A percentile compares a stretch with the other conserved stretches of the same genome.
phyloP scores from a whole-genome alignment of 345 rosid genomes.

The Acer yangbiense region DNA sequence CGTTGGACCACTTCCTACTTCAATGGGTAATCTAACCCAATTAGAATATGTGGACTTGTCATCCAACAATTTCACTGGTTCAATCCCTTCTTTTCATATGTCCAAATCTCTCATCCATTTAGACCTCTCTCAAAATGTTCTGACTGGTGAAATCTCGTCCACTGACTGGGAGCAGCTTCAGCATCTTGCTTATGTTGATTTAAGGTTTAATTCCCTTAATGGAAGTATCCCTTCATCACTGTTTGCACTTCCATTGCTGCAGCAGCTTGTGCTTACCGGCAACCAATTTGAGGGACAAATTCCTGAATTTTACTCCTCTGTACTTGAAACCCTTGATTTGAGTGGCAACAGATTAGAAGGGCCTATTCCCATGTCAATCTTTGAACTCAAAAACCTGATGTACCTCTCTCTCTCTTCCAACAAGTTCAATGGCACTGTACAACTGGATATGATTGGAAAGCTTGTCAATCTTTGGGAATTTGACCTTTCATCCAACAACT shows the following conservation, averaged over 20 bases:
- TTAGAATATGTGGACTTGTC: slow-evolving; percentile 39
- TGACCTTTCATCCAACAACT: slow-evolving; percentile 42
- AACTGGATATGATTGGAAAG: slow-evolving; percentile 15
- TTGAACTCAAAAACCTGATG: slow-evolving; percentile 23
- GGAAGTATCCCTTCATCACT: slow-evolving; percentile 39
- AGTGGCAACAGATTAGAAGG: slow-evolving; percentile 42
- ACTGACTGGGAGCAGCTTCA: slow-evolving; percentile 27
- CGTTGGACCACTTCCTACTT: slow-evolving; percentile 25
- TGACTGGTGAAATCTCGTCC: slow-evolving; percentile 32
- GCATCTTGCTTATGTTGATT: slow-evolving; percentile 30
- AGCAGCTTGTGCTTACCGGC: slow-evolving; percentile 18
- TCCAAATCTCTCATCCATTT: slow-evolving; percentile 27
- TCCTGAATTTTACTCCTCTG: neutral
- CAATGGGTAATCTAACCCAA: slow-evolving; percentile 20
- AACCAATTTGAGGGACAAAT: slow-evolving; percentile 35
- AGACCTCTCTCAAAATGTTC: slow-evolving; percentile 32
- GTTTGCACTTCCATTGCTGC: slow-evolving; percentile 20
- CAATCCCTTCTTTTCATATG: slow-evolving; percentile 29
- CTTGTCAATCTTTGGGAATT: slow-evolving; percentile 30
- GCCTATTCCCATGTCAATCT: slow-evolving; percentile 13
- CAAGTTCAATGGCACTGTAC: slow-evolving; percentile 40
- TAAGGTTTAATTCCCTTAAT: slow-evolving; percentile 26
- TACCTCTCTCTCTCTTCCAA: slow-evolving; percentile 37
- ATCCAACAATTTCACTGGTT: slow-evolving; percentile 29
- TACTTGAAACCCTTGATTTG: slow-evolving; percentile 35